Percentiles rank a stretch among this genome's conserved stretches.
phyloP scores from a whole-genome alignment of 1,139 yeast genomes.

The Geotrichum histeridarum region DNA sequence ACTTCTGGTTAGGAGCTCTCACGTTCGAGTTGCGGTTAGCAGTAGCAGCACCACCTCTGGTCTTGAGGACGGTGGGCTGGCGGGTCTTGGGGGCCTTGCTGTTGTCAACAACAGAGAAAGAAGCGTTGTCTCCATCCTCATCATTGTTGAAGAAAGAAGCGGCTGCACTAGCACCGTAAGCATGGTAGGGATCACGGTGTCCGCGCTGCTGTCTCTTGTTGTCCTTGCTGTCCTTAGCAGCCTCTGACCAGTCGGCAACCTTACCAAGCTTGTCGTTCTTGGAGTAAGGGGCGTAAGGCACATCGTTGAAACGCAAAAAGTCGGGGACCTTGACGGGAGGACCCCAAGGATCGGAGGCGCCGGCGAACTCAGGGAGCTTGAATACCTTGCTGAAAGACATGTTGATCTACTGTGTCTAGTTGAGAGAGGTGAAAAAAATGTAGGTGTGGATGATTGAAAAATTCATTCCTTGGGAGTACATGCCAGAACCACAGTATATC shows the following conservation, averaged over 20 bases:
- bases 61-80: conserved; percentile 25
- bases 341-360: conserved; percentile 50
- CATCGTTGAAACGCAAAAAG: conserved; percentile 47
- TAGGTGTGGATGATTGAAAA: too few relatives aligned
- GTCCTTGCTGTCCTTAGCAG: conserved; percentile 45
- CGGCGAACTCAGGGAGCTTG: conserved; percentile 32
- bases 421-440: too few relatives aligned
- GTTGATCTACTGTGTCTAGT: conserved; percentile 59
- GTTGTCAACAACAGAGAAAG: conserved; percentile 52
- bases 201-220: conserved; percentile 42
- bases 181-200: conserved; percentile 56
- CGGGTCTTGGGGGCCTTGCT: conserved; percentile 32
- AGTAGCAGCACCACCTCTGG: conserved; percentile 25
- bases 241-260: conserved; percentile 60
- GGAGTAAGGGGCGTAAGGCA: conserved; percentile 65
- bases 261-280: conserved; percentile 62
- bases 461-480: too few relatives aligned
- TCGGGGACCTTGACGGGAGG: conserved; percentile 48
- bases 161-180: conserved; percentile 60
- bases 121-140: conserved; percentile 42
- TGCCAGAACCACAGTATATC: too few relatives aligned
- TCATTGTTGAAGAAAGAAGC: conserved; percentile 51
- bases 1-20: conserved; percentile 22
- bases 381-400: conserved; percentile 36
- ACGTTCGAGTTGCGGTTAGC: conserved; percentile 24